phyloP scores from a whole-genome alignment of 495 filamentous ascomycete genomes.

The Penicillium angulare region DNA sequence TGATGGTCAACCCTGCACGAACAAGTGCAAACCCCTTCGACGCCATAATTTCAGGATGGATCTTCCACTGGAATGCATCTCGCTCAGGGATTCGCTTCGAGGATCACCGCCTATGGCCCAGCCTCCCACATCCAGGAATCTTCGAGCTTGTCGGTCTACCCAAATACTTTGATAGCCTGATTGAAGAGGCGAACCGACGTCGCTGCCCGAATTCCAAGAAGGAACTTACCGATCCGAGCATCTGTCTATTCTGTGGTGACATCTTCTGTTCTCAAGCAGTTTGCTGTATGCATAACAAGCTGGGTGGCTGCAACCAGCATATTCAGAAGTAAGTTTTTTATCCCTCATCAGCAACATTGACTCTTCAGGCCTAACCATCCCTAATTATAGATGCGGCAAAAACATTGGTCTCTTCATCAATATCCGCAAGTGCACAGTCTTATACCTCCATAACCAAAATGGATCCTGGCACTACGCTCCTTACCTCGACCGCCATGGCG shows the following conservation, averaged over 20 bases:
- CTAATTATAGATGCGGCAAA: conserved; percentile 69
- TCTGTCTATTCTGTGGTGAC: conserved; percentile 94
- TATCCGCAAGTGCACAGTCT: conserved; percentile 87
- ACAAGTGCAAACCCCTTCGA: conserved; percentile 39
- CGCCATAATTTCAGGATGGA: conserved; percentile 73
- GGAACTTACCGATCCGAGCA: conserved; percentile 80
- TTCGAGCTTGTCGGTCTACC: conserved; percentile 93
- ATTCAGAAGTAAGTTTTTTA: conserved; percentile 67
- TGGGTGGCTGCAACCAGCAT: conserved; percentile 89
- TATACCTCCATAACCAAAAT: conserved; percentile 77
- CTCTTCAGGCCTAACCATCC: conserved; percentile 9
- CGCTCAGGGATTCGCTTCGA: conserved; percentile 43
- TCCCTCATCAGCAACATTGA: background rate
- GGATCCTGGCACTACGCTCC: conserved; percentile 86
- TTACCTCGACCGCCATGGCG: conserved; percentile 93
- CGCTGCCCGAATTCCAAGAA: conserved; percentile 88
- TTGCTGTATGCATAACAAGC: conserved; percentile 74
- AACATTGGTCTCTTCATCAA: conserved; percentile 92
- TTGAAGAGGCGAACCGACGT: conserved; percentile 82
- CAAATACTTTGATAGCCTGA: conserved; percentile 86
- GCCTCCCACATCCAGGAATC: conserved; percentile 79
- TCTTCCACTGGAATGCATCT: conserved; percentile 59
- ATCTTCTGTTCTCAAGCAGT: conserved; percentile 93
- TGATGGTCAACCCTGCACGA: conserved; percentile 35
- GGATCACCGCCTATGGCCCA: conserved; percentile 44